Evolutionary conservation across 306 rosid genomes (phyloP).

Genomic region (Corylus heterophylla): DNA sequence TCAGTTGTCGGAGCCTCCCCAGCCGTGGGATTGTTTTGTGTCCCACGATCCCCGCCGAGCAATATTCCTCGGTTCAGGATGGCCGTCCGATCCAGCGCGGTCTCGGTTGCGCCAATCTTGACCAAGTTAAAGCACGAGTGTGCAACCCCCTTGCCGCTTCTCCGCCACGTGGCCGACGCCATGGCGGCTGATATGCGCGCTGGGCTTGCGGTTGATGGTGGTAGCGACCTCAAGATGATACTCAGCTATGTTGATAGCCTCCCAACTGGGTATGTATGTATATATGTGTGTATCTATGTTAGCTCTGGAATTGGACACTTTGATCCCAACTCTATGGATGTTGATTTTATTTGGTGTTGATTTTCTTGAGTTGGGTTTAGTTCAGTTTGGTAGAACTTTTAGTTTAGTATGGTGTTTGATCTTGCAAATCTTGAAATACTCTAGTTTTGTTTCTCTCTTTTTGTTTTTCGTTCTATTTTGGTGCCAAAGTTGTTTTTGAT

Average conservation of each 20-base stretch:
- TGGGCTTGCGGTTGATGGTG: constrained; percentile 65
- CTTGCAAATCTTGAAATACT: background rate
- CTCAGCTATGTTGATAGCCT: constrained; percentile 74
- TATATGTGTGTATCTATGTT: too few relatives aligned
- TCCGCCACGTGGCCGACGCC: constrained; percentile 65
- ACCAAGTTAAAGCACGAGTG: constrained; percentile 59
- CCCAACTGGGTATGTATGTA: constrained; percentile 68
- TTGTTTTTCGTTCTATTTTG: background rate
- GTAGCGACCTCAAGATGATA: constrained; percentile 78
- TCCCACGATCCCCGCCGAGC: constrained; percentile 37
- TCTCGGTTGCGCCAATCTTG: constrained; percentile 47
- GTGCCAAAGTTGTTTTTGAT: background rate
- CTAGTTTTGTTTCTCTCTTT: background rate
- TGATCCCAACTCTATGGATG: background rate
- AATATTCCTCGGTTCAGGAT: constrained; percentile 38
- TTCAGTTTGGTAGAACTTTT: background rate
- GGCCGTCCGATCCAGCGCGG: constrained; percentile 59
- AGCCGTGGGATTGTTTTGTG: constrained; percentile 43
- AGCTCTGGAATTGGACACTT: background rate
- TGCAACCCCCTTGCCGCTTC: constrained; percentile 70
- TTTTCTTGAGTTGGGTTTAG: background rate
- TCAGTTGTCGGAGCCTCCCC: constrained; percentile 42
- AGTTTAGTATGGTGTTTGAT: background rate
- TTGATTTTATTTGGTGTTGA: background rate
- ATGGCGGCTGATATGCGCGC: constrained; percentile 72